Evolutionary conservation across 805 yeast genomes (phyloP).

Genomic region (Spathaspora gorwiae): DNA sequence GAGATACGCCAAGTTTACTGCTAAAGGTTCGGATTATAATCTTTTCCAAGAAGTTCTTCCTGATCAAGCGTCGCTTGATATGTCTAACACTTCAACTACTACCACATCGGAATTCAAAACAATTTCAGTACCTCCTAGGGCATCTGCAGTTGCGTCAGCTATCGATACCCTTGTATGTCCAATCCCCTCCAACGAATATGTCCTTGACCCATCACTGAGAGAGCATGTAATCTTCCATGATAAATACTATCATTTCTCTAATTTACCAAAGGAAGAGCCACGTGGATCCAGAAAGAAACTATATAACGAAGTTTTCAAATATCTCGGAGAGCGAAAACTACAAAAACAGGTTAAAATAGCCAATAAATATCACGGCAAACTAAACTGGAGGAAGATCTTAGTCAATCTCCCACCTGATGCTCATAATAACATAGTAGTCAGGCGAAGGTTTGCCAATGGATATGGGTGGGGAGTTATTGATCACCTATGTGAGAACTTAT

Average conservation of each 20-base stretch:
- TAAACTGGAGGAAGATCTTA: constrained; percentile 43
- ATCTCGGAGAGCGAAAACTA: constrained; percentile 28
- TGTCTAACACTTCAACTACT: background rate
- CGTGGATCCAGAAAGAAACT: constrained; percentile 3
- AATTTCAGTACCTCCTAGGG: constrained; percentile 42
- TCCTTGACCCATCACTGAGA: constrained; percentile 31
- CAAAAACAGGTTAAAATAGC: constrained; percentile 40
- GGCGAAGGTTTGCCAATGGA: constrained; percentile 41
- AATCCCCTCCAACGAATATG: constrained; percentile 28
- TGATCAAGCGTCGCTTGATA: background rate
- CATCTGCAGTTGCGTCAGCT: constrained; percentile 40
- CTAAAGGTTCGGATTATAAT: constrained; percentile 18
- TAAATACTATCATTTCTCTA: constrained; percentile 31
- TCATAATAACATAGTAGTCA: constrained; percentile 41
- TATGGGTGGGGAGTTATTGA: constrained; percentile 46
- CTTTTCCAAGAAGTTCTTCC: constrained; percentile 3
- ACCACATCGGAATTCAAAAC: constrained; percentile 1
- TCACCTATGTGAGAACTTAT: constrained; percentile 30
- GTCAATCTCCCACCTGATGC: constrained; percentile 44
- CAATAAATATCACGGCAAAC: constrained; percentile 33
- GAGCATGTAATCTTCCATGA: constrained; percentile 39
- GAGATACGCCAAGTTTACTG: constrained; percentile 16
- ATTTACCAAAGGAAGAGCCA: constrained; percentile 21
- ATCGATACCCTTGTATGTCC: constrained; percentile 37
- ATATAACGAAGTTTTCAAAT: constrained; percentile 15